Evolutionary conservation across 1,284 basidiomycete species (phyloP).

Genomic region (Puccinia hordei): DNA sequence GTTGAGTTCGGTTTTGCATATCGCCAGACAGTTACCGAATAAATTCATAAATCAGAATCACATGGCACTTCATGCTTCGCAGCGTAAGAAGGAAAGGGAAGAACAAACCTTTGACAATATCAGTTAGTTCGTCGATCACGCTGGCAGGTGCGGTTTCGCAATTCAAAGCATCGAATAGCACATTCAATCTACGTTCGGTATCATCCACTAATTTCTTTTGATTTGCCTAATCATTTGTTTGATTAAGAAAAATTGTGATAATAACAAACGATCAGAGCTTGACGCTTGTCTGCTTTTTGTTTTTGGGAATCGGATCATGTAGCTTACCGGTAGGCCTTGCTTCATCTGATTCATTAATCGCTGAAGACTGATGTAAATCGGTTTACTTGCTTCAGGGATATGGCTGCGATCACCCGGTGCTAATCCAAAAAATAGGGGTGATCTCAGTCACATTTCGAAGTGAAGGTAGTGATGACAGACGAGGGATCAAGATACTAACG

Average conservation of each 20-base stretch:
- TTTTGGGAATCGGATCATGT: slow-evolving; percentile 31
- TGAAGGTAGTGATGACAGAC: not conserved
- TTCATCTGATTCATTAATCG: slow-evolving; percentile 63
- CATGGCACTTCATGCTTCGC: not conserved
- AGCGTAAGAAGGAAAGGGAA: not conserved
- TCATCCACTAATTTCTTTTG: slow-evolving; percentile 85
- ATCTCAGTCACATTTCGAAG: not conserved
- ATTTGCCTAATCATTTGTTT: slow-evolving; percentile 73
- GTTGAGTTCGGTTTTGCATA: not conserved
- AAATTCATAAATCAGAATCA: not conserved
- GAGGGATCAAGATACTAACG: slow-evolving; percentile 65
- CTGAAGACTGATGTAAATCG: slow-evolving; percentile 64
- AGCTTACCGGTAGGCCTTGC: slow-evolving; percentile 70
- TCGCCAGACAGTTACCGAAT: not conserved
- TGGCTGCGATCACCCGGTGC: slow-evolving; percentile 87
- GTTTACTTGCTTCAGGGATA: slow-evolving; percentile 72
- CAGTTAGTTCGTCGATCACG: slow-evolving; percentile 56
- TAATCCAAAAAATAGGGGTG: slow-evolving; percentile 57
- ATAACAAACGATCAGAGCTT: slow-evolving; percentile 51
- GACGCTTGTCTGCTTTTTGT: slow-evolving; percentile 52
- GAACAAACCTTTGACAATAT: slow-evolving; percentile 57
- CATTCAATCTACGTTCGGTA: slow-evolving; percentile 80
- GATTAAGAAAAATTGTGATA: not conserved
- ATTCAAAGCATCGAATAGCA: slow-evolving; percentile 86
- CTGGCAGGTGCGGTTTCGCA: slow-evolving; percentile 71